Base-by-base conservation (phyloP, 2,329 filamentous ascomycete genomes). In the Ophiostoma australiae region DNA sequence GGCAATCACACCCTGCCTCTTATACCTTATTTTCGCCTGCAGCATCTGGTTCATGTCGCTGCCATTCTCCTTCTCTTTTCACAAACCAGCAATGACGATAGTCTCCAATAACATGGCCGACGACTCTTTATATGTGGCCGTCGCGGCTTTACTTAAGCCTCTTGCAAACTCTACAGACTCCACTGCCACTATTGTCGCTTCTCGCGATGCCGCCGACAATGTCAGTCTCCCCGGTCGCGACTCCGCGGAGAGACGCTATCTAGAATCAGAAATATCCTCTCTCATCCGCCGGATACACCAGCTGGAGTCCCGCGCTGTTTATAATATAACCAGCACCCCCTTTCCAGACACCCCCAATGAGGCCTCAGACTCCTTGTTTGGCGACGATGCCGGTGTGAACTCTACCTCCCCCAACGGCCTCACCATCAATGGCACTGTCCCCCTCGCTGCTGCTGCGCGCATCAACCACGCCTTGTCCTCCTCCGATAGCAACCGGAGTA, bases 331-430 rank as follows among this genome's bases (percentile, higher is more conserved):
- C 77, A 82, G 86, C 72, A 80, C 85, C 72, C 80, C 81, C 71
- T 86, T 94, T 76, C 93, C 93, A 76, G 90, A 94, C 77, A 95
- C 92, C 11, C 92, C 93, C 67, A 93, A 90, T 79, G 92, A 95
- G 82, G 87, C 85, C 69, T 83, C 85, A 75, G 86, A 87, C 77
- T 90, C 89, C 75, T 84, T 89, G 65, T 88, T 90, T 77, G 84
- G 83, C 77, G 85, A 87, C 75, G 85, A 58, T 13, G 52, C 15
- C 52, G 44, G 44, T 48, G 52, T 58, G 11, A 58, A 86, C 71
- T 82, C 70, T 4, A 78, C 80, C 55, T 78, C 78, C 70, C 75
- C 79, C 74, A 76, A 78, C 83, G 84, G 70, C 44, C 55, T 71
- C 70, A 70, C 74, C 73, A 58, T n/a, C 55, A 70, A 68, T n/a